Percentiles rank a stretch among this genome's conserved stretches.
phyloP scores from a whole-genome alignment of 495 filamentous ascomycete genomes.

The Aspergillus indologenus region DNA sequence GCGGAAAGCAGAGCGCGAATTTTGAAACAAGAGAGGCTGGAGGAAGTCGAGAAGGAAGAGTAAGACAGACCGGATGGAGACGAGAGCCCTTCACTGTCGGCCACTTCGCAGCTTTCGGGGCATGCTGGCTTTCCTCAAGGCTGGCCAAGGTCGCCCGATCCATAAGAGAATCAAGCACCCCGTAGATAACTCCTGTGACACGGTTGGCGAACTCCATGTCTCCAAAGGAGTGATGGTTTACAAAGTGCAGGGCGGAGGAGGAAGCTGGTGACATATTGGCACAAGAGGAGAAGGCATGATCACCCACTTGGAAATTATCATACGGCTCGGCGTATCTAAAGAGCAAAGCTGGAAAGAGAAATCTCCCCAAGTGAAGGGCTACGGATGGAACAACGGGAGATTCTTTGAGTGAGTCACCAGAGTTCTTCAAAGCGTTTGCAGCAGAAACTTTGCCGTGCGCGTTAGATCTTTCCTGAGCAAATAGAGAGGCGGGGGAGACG shows the following conservation, averaged over 20 bases:
- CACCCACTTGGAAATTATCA: neutral
- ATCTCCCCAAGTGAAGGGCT: neutral
- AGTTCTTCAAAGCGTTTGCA: neutral
- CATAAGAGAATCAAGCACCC: neutral
- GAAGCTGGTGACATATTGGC: neutral
- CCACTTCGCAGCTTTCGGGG: neutral
- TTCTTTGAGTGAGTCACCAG: neutral
- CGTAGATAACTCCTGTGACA: neutral
- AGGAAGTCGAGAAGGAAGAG: neutral
- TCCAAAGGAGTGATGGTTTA: neutral
- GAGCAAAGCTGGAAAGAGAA: neutral
- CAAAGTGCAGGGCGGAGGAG: neutral
- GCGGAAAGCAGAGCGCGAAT: neutral
- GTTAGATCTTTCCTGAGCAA: neutral
- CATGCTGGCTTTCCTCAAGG: slow-evolving; percentile 12
- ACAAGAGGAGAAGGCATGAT: neutral
- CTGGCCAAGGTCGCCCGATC: neutral
- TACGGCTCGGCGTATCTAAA: neutral
- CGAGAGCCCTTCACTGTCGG: neutral
- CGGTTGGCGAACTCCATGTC: neutral
- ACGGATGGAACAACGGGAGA: neutral
- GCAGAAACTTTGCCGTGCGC: neutral
- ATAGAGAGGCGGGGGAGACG: neutral
- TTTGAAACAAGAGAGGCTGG: neutral
- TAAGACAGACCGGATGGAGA: neutral